A percentile compares a stretch with the other conserved stretches of the same genome.
Evolutionary conservation across 1,284 basidiomycete species (phyloP).

Genomic region (Porogramme epimiltina): DNA sequence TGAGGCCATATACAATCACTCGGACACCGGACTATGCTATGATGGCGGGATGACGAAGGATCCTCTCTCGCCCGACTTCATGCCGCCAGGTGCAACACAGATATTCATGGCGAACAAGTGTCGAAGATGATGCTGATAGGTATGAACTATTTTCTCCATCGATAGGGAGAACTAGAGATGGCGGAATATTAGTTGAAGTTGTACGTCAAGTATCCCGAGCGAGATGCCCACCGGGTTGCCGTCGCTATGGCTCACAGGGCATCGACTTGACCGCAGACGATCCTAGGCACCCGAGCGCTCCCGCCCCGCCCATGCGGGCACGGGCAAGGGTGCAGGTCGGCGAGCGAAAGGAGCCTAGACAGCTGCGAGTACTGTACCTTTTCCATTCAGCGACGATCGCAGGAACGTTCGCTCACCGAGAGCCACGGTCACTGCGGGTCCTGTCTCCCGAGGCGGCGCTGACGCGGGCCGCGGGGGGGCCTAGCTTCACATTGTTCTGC

Average conservation of each 20-base stretch:
- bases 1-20: neutral
- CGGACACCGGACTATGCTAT: neutral
- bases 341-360: no score
- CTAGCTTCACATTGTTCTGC: constrained; percentile 4
- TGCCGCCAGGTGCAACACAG: no score
- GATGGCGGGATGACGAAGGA: constrained; percentile 6
- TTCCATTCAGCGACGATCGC: constrained; percentile 14
- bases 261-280: constrained; percentile 3
- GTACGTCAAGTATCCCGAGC: no score
- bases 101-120: no score
- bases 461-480: neutral
- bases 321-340: no score
- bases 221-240: no score
- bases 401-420: constrained; percentile 20
- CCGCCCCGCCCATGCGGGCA: neutral
- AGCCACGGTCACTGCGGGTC: constrained; percentile 7
- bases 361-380: neutral
- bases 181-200: no score
- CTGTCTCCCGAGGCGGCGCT: constrained; percentile 6
- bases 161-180: no score
- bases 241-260: no score
- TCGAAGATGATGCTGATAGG: no score
- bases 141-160: no score
- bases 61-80: neutral
- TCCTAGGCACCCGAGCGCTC: constrained; percentile 4